Conservation (phyloP, 345 rosid genomes). For the Excoecaria cochinchinensis region DNA sequence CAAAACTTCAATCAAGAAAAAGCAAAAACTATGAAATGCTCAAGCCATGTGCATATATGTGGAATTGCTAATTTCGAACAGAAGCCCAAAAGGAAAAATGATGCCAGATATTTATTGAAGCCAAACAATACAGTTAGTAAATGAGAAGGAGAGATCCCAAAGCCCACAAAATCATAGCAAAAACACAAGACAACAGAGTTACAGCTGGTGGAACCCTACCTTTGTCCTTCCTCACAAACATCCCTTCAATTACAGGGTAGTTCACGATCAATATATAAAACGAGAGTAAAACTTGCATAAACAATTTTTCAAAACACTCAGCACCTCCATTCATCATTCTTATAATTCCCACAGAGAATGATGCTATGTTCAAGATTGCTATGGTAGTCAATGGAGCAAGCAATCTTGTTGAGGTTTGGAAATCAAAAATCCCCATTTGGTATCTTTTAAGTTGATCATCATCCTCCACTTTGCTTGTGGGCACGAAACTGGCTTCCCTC, state of each 20-base stretch:
- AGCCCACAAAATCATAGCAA: conserved; percentile 19
- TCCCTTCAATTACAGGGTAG: conserved; percentile 45
- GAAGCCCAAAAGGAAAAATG: too few species aligned
- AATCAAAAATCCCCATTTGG: conserved; percentile 39
- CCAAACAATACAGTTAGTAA: conserved; percentile 6
- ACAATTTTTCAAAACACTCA: conserved; percentile 11
- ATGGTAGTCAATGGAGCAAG: conserved; percentile 38
- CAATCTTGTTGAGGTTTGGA: conserved; percentile 30
- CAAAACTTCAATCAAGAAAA: not conserved
- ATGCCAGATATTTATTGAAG: too few species aligned
- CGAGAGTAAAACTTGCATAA: conserved; percentile 31
- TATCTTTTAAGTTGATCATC: conserved; percentile 29
- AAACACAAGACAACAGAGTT: conserved; percentile 18
- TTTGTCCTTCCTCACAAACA: conserved; percentile 37
- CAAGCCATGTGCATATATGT: too few species aligned
- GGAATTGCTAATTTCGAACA: too few species aligned
- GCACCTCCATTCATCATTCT: conserved; percentile 25
- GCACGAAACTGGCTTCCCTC: conserved; percentile 38
- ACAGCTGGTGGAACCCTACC: conserved; percentile 36
- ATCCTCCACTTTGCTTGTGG: conserved; percentile 33
- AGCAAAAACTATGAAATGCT: not conserved
- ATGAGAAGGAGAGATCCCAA: conserved; percentile 24
- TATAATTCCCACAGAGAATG: conserved; percentile 25
- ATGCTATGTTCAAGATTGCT: conserved; percentile 29
- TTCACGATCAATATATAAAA: conserved; percentile 32